phyloP scores from a whole-genome alignment of 2,329 filamentous ascomycete genomes.

The Fusarium tricinctum region DNA sequence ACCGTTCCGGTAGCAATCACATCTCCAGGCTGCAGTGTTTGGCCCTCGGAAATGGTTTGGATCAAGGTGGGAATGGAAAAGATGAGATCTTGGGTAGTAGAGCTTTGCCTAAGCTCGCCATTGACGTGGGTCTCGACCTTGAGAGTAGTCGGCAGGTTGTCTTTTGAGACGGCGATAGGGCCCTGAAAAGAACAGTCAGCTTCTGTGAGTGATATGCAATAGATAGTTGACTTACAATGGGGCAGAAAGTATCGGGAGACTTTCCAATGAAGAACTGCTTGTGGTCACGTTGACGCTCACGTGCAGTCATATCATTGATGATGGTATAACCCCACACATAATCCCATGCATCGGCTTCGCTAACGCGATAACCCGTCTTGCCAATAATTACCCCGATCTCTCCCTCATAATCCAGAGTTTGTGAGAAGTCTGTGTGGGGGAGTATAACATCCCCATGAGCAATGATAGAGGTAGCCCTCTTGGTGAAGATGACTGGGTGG shows the following conservation, averaged over 20 bases:
- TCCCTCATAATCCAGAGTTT: constrained; percentile 68
- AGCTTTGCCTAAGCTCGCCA: constrained; percentile 61
- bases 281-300: constrained; percentile 67
- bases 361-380: constrained; percentile 60
- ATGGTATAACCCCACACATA: constrained; percentile 71
- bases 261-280: constrained; percentile 74
- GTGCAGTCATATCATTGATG: constrained; percentile 67
- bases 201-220: too few relatives aligned
- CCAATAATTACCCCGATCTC: constrained; percentile 70
- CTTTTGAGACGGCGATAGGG: constrained; percentile 9
- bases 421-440: constrained; percentile 62
- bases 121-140: constrained; percentile 61
- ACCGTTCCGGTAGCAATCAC: constrained; percentile 61
- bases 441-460: constrained; percentile 62
- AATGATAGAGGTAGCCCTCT: constrained; percentile 67
- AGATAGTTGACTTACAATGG: constrained; percentile 57
- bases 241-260: constrained; percentile 68
- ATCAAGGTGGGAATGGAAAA: constrained; percentile 60
- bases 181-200: background rate
- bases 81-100: constrained; percentile 61
- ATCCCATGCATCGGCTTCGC: constrained; percentile 60
- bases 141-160: constrained; percentile 57
- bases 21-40: constrained; percentile 62
- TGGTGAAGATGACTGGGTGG: constrained; percentile 70
- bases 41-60: constrained; percentile 57